Base-by-base conservation (phyloP, 2,329 filamentous ascomycete genomes). In the Cercospora zeae-maydis region DNA sequence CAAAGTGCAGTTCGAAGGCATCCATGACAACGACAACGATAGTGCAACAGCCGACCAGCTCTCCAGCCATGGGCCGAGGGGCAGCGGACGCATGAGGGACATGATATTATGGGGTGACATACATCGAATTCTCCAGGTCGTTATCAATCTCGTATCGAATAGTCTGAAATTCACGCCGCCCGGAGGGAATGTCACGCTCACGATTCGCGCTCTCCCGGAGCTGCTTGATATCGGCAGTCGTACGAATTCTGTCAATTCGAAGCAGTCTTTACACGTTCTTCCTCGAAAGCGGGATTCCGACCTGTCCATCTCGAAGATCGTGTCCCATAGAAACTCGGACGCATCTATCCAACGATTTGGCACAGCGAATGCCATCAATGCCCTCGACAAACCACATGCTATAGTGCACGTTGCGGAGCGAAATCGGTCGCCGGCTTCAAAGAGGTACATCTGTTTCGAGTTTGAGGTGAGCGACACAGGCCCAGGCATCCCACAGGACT, bases 91-190 rank as follows among this genome's bases (percentile, higher is more conserved):
- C 16, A 76, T 96, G 24, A 91, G 90, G 73, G 91, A 96, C 67
- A 93, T 96, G 88, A 88, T 90, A 56, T 80, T 97, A 1, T 95
- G 91, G 86, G 93, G 93, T n/a, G 93, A 97, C 70, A 90, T 95
- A 68, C 92, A 96, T 72, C 84, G 93, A 49, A 95, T 96, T 39
- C 78, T 96, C 27, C 93, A 96, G 74, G 90, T 96, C n/a, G 85
- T 96, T 52, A 96, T 96, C 79, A 96, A 96, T 72, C 81, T 97
- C 33, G 91, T 96, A 52, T 93, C 90, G 76, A 97, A 97, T 78
- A 91, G 89, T 74, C 79, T 96, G 47, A 97, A 97, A 74, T 96
- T 97, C 72, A 96, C 93, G 0, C 90, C 91, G 0, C 76, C 85
- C 6, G 87, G 87, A 1, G 92, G 92, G 7, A 88, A 82, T 31